Evolutionary conservation across 208 protist species (phyloP).

Genomic region (Trypanosoma congolense): DNA sequence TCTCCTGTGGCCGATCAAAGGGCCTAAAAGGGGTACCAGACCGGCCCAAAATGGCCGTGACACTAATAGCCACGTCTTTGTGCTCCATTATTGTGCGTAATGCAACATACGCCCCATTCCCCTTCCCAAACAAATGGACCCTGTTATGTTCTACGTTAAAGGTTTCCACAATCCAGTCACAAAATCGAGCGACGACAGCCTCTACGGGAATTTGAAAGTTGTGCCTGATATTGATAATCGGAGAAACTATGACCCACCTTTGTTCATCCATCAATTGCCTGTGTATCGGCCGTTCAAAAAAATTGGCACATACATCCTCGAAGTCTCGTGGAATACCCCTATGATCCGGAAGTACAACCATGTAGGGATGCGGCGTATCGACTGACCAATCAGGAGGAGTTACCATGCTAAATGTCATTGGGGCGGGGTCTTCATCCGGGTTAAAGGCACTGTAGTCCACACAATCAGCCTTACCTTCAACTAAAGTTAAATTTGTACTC

Average conservation of each 20-base stretch:
- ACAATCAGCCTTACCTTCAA: constrained; percentile 72
- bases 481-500: constrained; percentile 56
- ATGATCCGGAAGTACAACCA: constrained; percentile 78
- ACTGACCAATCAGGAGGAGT: constrained; percentile 53
- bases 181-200: constrained; percentile 76
- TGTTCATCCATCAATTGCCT: constrained; percentile 66
- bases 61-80: constrained; percentile 67
- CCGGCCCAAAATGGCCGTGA: constrained; percentile 70
- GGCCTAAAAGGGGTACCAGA: constrained; percentile 71
- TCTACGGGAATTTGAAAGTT: constrained; percentile 76
- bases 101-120: constrained; percentile 71
- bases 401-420: constrained; percentile 79
- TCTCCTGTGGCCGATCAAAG: constrained; percentile 64
- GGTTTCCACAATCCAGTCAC: constrained; percentile 76
- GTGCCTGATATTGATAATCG: constrained; percentile 72
- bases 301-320: constrained; percentile 84
- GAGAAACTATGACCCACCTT: constrained; percentile 72
- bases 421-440: constrained; percentile 58
- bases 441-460: constrained; percentile 70
- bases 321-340: constrained; percentile 72
- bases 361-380: constrained; percentile 64
- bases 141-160: constrained; percentile 71
- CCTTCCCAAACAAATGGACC: constrained; percentile 85
- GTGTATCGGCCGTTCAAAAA: constrained; percentile 75
- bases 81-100: constrained; percentile 72